phyloP scores from a whole-genome alignment of 192 early-diverging fungal species.

The Cladochytrium replicatum region DNA sequence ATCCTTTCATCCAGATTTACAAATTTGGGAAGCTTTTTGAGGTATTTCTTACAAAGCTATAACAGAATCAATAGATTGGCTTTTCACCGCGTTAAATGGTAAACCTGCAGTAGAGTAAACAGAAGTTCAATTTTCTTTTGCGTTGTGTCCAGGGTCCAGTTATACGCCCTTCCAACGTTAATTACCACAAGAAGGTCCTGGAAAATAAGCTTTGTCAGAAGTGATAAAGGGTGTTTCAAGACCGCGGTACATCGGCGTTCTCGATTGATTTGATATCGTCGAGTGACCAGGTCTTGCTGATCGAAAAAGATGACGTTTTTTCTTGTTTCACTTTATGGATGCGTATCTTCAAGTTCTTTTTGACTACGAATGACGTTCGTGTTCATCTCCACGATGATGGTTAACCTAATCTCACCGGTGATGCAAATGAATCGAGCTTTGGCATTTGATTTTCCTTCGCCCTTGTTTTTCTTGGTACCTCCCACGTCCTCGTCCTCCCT shows the following conservation, averaged over 20 bases:
- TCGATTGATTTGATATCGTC: conserved; percentile 41
- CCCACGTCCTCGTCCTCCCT: conserved; percentile 6
- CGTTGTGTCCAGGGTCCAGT: conserved; percentile 28
- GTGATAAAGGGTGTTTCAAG: neutral
- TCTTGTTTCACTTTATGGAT: conserved; percentile 35
- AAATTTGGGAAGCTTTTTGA: conserved; percentile 25
- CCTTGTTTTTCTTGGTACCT: conserved; percentile 1
- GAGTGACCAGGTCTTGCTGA: conserved; percentile 30
- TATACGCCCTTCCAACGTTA: conserved; percentile 30
- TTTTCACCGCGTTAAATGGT: neutral
- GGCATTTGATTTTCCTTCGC: conserved; percentile 1
- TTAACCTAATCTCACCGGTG: conserved; percentile 10
- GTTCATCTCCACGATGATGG: too few relatives aligned
- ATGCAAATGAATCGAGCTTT: conserved; percentile 21
- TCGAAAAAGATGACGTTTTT: conserved; percentile 17
- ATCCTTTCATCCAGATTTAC: conserved; percentile 36
- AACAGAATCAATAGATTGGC: neutral
- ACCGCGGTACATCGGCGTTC: conserved; percentile 14
- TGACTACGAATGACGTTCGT: neutral
- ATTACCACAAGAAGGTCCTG: conserved; percentile 24
- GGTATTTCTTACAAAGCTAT: conserved; percentile 23
- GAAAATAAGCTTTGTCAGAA: neutral
- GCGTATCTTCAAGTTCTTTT: conserved; percentile 21
- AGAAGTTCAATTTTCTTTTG: conserved; percentile 29
- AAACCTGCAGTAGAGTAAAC: conserved; percentile 27